Conservation (phyloP, 768 basidiomycete species). For the Candolleomyces aberdarensis region DNA sequence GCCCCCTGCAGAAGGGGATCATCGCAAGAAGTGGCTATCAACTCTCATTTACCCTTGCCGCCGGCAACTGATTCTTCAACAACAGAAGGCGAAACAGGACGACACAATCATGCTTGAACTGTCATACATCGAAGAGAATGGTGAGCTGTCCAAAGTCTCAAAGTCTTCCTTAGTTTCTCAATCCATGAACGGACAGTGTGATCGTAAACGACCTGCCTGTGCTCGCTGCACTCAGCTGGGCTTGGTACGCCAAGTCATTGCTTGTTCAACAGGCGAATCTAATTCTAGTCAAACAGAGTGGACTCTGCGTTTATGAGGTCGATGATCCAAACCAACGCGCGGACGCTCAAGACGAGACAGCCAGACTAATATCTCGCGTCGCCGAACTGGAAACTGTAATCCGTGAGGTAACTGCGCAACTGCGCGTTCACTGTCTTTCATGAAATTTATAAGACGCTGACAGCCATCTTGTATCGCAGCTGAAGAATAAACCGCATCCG, state of each 20-base stretch:
- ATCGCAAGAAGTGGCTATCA: constrained; percentile 42
- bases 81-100: constrained; percentile 63
- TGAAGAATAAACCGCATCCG: constrained; percentile 73
- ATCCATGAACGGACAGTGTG: constrained; percentile 29
- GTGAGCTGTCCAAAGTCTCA: constrained; percentile 29
- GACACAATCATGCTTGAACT: constrained; percentile 71
- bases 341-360: constrained; percentile 56
- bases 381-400: constrained; percentile 84
- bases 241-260: constrained; percentile 28
- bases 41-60: neutral
- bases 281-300: constrained; percentile 47
- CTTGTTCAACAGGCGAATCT: neutral
- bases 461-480: constrained; percentile 28
- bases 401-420: constrained; percentile 51
- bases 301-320: constrained; percentile 81
- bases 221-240: constrained; percentile 51
- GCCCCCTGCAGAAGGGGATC: constrained; percentile 44
- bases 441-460: constrained; percentile 27
- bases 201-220: constrained; percentile 48
- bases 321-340: constrained; percentile 66
- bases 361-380: constrained; percentile 67
- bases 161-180: neutral
- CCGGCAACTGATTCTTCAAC: constrained; percentile 1
- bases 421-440: constrained; percentile 19
- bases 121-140: constrained; percentile 73